Conservation (phyloP, 1,139 yeast species). For the Nakaseomyces sp. region DNA sequence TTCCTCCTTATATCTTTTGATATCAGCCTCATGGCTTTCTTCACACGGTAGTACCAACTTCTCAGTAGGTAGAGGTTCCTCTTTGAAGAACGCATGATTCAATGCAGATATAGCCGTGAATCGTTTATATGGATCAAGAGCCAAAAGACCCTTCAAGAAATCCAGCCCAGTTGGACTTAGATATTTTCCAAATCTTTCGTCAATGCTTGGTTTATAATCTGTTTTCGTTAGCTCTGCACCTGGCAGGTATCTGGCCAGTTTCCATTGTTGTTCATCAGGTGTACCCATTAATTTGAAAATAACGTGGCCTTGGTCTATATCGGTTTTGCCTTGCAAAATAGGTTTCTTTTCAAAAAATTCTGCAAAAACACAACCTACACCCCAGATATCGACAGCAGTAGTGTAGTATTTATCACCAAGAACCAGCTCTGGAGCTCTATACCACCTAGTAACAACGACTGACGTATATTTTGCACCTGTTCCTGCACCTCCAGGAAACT, state of each 20-base stretch:
- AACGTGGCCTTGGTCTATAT: conserved; percentile 80
- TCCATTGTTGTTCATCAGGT: conserved; percentile 60
- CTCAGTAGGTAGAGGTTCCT: conserved; percentile 53
- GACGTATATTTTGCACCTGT: conserved; percentile 67
- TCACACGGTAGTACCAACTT: conserved; percentile 63
- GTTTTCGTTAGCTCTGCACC: conserved; percentile 38
- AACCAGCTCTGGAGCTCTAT: conserved; percentile 87
- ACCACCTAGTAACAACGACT: conserved; percentile 94
- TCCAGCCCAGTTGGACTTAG: conserved; percentile 29
- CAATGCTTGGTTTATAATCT: conserved; percentile 47
- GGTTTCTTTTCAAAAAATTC: conserved; percentile 80
- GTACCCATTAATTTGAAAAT: conserved; percentile 78
- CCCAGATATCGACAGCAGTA: conserved; percentile 95
- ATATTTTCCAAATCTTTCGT: conserved; percentile 38
- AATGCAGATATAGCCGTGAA: conserved; percentile 74
- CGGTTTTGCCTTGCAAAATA: conserved; percentile 76
- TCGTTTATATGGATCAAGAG: conserved; percentile 62
- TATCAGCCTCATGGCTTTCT: conserved; percentile 84
- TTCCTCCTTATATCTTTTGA: conserved; percentile 48
- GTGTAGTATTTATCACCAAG: conserved; percentile 81
- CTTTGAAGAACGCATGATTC: conserved; percentile 56
- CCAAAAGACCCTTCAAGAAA: conserved; percentile 47
- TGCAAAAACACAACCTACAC: conserved; percentile 92
- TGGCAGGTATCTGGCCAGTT: conserved; percentile 56
- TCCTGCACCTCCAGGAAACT: conserved; percentile 56